Evolutionary conservation across 805 yeast species (phyloP).

Genomic region (Wickerhamomyces chambardii): DNA sequence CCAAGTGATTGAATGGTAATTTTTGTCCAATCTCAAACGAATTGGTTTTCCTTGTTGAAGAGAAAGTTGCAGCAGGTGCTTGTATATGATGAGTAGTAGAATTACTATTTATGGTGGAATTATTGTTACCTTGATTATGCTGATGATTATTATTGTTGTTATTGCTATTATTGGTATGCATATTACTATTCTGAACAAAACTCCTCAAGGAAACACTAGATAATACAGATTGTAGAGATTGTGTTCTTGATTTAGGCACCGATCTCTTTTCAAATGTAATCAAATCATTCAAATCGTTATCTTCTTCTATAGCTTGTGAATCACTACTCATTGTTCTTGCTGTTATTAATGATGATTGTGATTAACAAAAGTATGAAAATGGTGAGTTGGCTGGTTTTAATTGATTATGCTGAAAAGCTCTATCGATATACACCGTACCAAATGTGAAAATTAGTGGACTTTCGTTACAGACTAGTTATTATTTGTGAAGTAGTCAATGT

Average conservation of each 20-base stretch:
- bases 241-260: constrained; percentile 34
- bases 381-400: too few species aligned
- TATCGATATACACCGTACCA: too few species aligned
- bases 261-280: constrained; percentile 60
- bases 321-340: too few species aligned
- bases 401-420: too few species aligned
- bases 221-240: constrained; percentile 30
- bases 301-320: too few species aligned
- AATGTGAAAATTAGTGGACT: too few species aligned
- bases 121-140: too few species aligned
- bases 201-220: constrained; percentile 54
- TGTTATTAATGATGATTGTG: too few species aligned
- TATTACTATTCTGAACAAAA: constrained; percentile 57
- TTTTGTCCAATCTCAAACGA: constrained; percentile 21
- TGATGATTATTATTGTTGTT: constrained; percentile 9
- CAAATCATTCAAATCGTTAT: constrained; percentile 61
- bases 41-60: constrained; percentile 21
- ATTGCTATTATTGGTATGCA: constrained; percentile 47
- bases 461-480: too few species aligned
- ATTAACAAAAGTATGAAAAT: too few species aligned
- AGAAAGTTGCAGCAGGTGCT: constrained; percentile 29
- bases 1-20: constrained; percentile 27
- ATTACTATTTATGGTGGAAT: too few species aligned
- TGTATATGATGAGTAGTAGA: constrained; percentile 20
- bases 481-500: too few species aligned